Base-by-base conservation (phyloP, 75 land plant genomes). In the Sequoia sempervirens region DNA sequence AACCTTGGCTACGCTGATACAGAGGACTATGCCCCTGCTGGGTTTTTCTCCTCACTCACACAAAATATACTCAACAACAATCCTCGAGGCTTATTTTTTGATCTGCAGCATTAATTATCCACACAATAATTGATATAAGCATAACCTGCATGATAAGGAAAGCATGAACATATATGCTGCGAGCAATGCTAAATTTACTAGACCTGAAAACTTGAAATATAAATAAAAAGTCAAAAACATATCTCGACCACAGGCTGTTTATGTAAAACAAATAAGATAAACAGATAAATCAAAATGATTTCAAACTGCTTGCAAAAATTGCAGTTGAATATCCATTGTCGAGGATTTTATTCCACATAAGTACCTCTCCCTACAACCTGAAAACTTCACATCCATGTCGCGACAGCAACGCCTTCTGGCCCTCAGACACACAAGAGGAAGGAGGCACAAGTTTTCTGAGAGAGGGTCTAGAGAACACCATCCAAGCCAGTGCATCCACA, bases 391-490 rank as follows among this genome's bases (percentile, higher is more conserved):
- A 84, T 36, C 85, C 85, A 84, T 84, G 85, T 15, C 85, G 37
- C n/a, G 50, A 83, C 52, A 84, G 84, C 61, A 56, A 52, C 9
- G 52, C 52, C 85, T 84, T 84, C 56, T 84, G 84, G 14, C 50
- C 85, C 43, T 84, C 85, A 26, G 85, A 50, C 20, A 82, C 52
- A 26, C 52, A 58, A 14, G 52, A 45, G 18, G 85, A 43, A 82
- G 85, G 84, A 81, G 74, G 85, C 36, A 82, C 84, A 28, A 84
- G 52, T 58, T 54, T 84, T 82, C 85, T 82, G 34, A 84, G 85
- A 26, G 85, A 84, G 13, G 84, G 84, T 28, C 84, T 11, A 20
- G 18, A 82, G 56, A 52, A 83, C 30, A 84, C 84, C 85, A 84
- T 84, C 85, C 85, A 84, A 47, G 43, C 52, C 47, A 84, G 53